A percentile compares a stretch with the other conserved stretches of the same genome.
Evolutionary conservation across 2,329 filamentous ascomycete species (phyloP).

Genomic region (Chaetomium olivaceum): DNA sequence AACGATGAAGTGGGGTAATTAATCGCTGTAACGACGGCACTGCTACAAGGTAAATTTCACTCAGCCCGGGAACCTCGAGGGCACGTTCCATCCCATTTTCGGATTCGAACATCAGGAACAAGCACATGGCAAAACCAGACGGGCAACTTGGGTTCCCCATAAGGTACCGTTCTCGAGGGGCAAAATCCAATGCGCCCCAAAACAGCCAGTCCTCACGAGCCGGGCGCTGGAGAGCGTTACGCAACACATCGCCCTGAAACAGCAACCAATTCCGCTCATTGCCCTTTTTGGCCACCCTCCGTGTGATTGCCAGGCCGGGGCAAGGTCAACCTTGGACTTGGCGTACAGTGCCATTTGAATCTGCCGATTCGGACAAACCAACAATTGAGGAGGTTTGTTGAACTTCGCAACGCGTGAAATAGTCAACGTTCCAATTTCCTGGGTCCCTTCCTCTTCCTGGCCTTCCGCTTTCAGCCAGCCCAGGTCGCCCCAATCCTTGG

Average conservation of each 20-base stretch:
- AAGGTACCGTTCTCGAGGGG: neutral
- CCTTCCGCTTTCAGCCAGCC: neutral
- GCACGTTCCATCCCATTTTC: neutral
- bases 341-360: neutral
- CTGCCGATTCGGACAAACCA: slow-evolving; percentile 7
- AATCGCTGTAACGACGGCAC: neutral
- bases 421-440: neutral
- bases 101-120: neutral
- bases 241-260: slow-evolving; percentile 7
- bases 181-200: neutral
- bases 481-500: neutral
- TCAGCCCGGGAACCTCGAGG: neutral
- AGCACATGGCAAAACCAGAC: neutral
- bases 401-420: neutral
- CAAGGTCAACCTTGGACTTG: slow-evolving; percentile 11
- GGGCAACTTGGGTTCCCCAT: neutral
- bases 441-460: too few species aligned
- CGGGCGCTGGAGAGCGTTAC: neutral
- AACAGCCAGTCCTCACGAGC: neutral
- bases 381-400: neutral
- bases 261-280: slow-evolving; percentile 15
- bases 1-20: neutral
- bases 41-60: neutral
- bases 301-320: slow-evolving; percentile 21
- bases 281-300: slow-evolving; percentile 26